Base-by-base conservation (phyloP, 202 grass and related monocot genomes). In the Setaria italica region DNA sequence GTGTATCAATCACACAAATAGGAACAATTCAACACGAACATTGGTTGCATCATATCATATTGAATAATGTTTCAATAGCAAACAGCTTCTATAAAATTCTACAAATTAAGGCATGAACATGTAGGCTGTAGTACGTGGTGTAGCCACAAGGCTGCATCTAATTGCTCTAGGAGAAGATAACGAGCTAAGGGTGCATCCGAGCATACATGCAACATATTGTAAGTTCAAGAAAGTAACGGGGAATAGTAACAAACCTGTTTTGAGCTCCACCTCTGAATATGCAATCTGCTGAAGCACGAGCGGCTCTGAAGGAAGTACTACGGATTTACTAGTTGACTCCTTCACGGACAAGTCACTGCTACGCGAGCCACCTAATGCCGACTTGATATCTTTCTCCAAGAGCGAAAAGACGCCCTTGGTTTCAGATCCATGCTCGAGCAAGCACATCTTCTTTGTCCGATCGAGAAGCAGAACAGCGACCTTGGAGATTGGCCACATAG, bases 381-480 rank as follows among this genome's bases (percentile, higher is more conserved):
- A 5, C 19, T 66, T 80, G 71, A 91, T 41, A 76, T 90, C 90
- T 85, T 85, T 87, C 63, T 97, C 94, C 47, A 87, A 5, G 29
- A 97, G 21, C 0, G 94, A 92, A 69, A 81, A 92, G 19, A 92
- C 83, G 9, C 90, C 84, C 74, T 76, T 59, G 11, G 83, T 80
- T 34, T 84, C 13, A 59, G 80, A 57, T 46, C 89, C 39, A 77
- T 46, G 67, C 65, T 97, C 56, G 25, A 97, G 42, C 65, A 94
- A 76, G 67, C 92, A 97, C 51, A 25, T 83, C 67, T 90, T 89
- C 76, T 8, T 85, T 11, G 84, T 87, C 9, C 0, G 51, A 88
- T 91, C 76, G 0, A 91, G 57, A 56, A 94, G 81, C 87, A 97
- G 56, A 5, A 94, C 83, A 37, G 88, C 88, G 51, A 97, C 86